A percentile compares a stretch with the other conserved stretches of the same genome.
phyloP scores from a whole-genome alignment of 805 yeast genomes.

The Wickerhamiella spandovensis region DNA sequence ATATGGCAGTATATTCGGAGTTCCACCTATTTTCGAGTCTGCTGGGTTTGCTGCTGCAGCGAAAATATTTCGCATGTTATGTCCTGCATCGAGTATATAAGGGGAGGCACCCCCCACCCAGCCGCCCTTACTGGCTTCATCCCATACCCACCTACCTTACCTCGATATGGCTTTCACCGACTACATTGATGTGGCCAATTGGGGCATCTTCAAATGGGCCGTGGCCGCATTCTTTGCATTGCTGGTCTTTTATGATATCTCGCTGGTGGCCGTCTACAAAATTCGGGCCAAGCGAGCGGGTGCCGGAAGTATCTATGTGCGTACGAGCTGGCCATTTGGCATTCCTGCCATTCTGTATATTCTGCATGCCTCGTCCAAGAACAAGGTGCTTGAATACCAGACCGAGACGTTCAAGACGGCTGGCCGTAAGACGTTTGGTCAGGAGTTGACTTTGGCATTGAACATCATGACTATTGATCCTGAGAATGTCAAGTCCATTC shows the following conservation, averaged over 20 bases:
- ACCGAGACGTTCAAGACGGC: neutral
- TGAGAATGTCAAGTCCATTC: slow-evolving; percentile 20
- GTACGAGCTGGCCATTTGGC: neutral
- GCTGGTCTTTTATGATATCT: neutral
- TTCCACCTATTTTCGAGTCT: no score
- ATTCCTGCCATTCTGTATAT: neutral
- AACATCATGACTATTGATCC: slow-evolving; percentile 17
- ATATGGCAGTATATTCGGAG: no score
- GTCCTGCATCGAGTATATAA: no score
- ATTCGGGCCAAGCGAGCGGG: neutral
- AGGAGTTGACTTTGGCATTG: neutral
- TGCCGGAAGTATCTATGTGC: neutral
- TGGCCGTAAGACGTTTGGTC: neutral
- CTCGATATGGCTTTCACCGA: neutral
- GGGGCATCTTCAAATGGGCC: neutral
- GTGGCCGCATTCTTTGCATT: neutral
- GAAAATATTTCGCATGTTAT: no score
- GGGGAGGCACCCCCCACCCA: neutral
- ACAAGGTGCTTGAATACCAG: neutral
- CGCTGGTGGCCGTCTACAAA: neutral
- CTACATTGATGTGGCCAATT: neutral
- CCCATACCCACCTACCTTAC: neutral
- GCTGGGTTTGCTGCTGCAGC: no score
- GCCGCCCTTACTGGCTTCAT: neutral
- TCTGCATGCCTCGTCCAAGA: neutral